phyloP scores from a whole-genome alignment of 164 flowering plant genomes.

The Annona cherimola region DNA sequence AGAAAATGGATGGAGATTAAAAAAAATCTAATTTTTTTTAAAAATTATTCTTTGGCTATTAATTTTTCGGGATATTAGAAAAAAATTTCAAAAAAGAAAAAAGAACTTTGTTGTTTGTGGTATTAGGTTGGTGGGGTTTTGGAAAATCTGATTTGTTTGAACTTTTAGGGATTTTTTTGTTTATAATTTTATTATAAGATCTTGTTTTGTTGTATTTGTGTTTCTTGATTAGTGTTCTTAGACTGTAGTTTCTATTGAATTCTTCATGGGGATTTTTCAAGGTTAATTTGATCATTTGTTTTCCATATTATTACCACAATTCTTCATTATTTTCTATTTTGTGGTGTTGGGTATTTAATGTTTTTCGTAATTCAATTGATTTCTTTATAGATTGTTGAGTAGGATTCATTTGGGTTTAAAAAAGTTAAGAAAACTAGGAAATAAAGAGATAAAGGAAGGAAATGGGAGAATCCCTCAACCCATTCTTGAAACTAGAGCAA shows the following conservation, averaged over 20 bases:
- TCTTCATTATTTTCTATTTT: neutral
- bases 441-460: conserved; percentile 16
- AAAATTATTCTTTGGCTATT: no score
- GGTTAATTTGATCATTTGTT: neutral
- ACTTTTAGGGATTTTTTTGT: no score
- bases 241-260: neutral
- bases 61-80: no score
- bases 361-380: neutral
- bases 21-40: no score
- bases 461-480: conserved; percentile 54
- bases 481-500: no score
- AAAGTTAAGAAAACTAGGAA: no score
- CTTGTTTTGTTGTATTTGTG: no score
- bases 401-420: conserved; percentile 27
- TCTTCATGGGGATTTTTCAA: neutral
- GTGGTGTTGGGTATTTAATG: neutral
- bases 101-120: no score
- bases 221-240: neutral
- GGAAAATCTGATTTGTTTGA: no score
- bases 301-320: neutral
- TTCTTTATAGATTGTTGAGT: conserved; percentile 12
- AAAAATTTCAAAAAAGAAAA: no score
- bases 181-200: neutral
- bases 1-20: no score
- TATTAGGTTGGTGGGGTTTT: neutral